Percentiles rank a stretch among this genome's conserved stretches.
These are phyloP conservation scores for Trametes maxima DNA, from an alignment of 768 basidiomycete genomes.

Conservation along the genomic window DNA sequence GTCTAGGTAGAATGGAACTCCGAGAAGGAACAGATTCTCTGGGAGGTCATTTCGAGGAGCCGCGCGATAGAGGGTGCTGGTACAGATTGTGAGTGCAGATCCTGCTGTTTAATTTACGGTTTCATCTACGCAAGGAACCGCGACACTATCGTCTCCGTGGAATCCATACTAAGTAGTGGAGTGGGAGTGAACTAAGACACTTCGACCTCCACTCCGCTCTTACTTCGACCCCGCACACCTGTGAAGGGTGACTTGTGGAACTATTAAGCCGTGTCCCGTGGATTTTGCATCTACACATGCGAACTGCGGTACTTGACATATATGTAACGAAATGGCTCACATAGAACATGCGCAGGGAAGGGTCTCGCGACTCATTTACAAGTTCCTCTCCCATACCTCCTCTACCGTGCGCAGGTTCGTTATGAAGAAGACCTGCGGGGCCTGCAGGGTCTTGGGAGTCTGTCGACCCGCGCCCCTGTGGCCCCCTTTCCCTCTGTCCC, in stretches of 20 bases:
- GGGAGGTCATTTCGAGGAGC: conserved; percentile 85
- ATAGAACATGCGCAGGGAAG: conserved; percentile 58
- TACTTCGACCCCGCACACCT: too few relatives aligned
- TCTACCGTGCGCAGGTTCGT: conserved; percentile 81
- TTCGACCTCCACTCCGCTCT: too few relatives aligned
- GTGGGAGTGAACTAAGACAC: too few relatives aligned
- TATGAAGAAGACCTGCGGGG: conserved; percentile 86
- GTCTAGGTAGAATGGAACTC: conserved; percentile 80
- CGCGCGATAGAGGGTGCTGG: conserved; percentile 71
- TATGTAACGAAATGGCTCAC: neutral
- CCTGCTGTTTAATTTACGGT: neutral
- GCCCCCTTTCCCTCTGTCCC: conserved; percentile 38
- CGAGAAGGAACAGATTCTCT: conserved; percentile 83
- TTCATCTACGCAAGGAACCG: too few relatives aligned
- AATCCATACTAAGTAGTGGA: too few relatives aligned
- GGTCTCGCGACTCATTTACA: conserved; percentile 77
- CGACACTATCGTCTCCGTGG: too few relatives aligned
- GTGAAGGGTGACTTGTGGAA: neutral
- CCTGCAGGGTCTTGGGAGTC: conserved; percentile 58
- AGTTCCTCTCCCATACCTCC: conserved; percentile 81
- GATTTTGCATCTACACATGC: too few relatives aligned
- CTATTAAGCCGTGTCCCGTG: too few relatives aligned
- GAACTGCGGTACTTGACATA: neutral
- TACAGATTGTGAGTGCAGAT: conserved; percentile 68
- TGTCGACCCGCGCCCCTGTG: conserved; percentile 44